Evolutionary conservation across 2,329 filamentous ascomycete species (phyloP), one percentile per base, ranked within the genome.

Genomic region (Chaetomiaceae sp.): DNA sequence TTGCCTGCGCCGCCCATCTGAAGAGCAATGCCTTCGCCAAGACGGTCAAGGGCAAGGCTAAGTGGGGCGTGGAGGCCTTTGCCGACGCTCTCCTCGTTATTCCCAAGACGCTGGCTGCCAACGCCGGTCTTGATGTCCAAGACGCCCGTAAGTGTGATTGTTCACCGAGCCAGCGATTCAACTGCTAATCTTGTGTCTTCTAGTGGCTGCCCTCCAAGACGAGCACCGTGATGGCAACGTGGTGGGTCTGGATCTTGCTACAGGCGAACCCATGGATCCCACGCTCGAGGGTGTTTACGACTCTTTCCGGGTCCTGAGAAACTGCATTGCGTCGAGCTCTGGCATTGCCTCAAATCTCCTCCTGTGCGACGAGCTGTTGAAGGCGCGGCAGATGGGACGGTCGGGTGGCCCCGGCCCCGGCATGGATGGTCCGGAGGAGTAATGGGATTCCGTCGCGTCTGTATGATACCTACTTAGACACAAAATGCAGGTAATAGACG

Each of bases 1-100:
- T 99, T 40, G 91, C 93, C 27, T 95, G 89, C 62, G 89, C 91
- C 20, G 79, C 84, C 41, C 90, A 96, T 70, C 77, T 99, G 55
- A 87, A 86, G 68, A 90, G 89, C 58, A 89, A 96, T 63, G 81
- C 79, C 16, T 95, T 97, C 74, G 78, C 79, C 62, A 95, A 89
- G 76, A 86, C 86, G 25, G 87, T 97, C 66, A 99, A 96, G 79
- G 93, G 93, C 64, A 99, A 99, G 78, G 89, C 92, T 35, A 96
- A 96, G 75, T 96, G 83, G 79, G 93, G 93, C 67, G 91, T 99
- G 7, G 82, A 86, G 60, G 93, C 93, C 7, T 99, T 99, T 68
- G 89, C 93, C 7, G 92, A 99, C 70, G 92, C 93, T 47, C 79
- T 99, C 40, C 78, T 99, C 56, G 79, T 99, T 63, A 97, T 99